Evolutionary conservation across 768 basidiomycete genomes (phyloP).

Genomic region (Trametes coccinea): DNA sequence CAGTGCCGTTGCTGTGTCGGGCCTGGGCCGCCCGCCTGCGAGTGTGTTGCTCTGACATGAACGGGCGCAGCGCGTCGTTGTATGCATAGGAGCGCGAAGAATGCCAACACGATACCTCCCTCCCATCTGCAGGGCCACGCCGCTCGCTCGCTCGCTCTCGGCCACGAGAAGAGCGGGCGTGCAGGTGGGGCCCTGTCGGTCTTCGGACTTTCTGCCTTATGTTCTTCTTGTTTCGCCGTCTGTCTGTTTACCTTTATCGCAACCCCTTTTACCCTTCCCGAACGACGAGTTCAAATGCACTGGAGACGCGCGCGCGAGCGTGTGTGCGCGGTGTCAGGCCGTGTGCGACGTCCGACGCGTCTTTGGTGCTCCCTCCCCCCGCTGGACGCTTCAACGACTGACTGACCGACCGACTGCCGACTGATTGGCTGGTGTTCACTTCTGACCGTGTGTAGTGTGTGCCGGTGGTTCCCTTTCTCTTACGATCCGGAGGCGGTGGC

Average conservation of each 20-base stretch:
- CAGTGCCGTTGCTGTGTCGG: background rate
- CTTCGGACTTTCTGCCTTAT: background rate
- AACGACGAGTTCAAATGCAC: background rate
- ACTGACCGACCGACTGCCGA: background rate
- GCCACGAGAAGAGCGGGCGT: background rate
- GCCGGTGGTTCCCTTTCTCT: background rate
- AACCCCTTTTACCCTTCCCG: background rate
- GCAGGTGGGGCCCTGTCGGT: background rate
- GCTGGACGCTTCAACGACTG: constrained; percentile 24
- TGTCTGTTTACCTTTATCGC: background rate
- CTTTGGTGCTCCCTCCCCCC: constrained; percentile 1
- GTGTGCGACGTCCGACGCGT: background rate
- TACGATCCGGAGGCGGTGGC: background rate
- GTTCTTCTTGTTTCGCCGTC: background rate
- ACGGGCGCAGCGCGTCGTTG: constrained; percentile 23
- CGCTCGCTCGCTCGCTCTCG: background rate
- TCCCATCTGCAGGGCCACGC: background rate
- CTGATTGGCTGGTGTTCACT: too few relatives aligned
- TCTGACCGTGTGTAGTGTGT: background rate
- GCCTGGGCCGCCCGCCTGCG: background rate
- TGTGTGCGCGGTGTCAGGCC: background rate
- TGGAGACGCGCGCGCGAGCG: constrained; percentile 3
- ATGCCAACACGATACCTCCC: constrained; percentile 23
- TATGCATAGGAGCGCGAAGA: constrained; percentile 25
- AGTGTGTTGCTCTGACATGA: constrained; percentile 9